These are phyloP conservation scores for Xylaria sp. DNA, from an alignment of 2,329 filamentous ascomycete genomes.

Conservation along the genomic window DNA sequence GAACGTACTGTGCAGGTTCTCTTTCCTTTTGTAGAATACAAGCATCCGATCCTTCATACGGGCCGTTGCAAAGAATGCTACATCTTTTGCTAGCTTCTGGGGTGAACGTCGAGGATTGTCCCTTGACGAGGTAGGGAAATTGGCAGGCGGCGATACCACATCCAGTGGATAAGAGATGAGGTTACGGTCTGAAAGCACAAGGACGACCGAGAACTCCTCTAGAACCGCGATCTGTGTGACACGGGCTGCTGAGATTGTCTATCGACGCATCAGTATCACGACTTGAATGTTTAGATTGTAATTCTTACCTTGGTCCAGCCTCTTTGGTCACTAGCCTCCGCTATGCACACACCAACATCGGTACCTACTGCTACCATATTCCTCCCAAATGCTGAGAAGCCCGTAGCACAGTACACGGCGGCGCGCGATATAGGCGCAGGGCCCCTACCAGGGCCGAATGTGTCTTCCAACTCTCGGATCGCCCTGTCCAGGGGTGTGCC, in stretches of 20 bases:
- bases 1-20: constrained; percentile 92
- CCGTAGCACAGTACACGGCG: constrained; percentile 90
- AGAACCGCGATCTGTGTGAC: constrained; percentile 95
- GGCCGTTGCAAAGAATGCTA: constrained; percentile 95
- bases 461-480: constrained; percentile 86
- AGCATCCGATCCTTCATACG: constrained; percentile 96
- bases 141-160: constrained; percentile 74
- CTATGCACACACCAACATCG: constrained; percentile 91
- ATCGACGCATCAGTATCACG: constrained; percentile 34
- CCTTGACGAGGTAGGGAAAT: constrained; percentile 69
- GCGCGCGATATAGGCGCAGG: constrained; percentile 85
- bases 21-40: constrained; percentile 96
- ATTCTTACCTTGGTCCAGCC: constrained; percentile 84
- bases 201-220: constrained; percentile 93
- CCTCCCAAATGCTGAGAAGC: constrained; percentile 85
- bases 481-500: constrained; percentile 93
- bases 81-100: constrained; percentile 90
- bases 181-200: constrained; percentile 90
- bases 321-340: constrained; percentile 87
- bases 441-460: constrained; percentile 75
- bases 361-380: constrained; percentile 94
- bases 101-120: constrained; percentile 87
- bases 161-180: constrained; percentile 95
- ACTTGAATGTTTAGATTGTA: constrained; percentile 32
- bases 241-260: constrained; percentile 79